Evolutionary conservation across 139 green algal species (phyloP).

Genomic region (Chlorella vulgaris): DNA sequence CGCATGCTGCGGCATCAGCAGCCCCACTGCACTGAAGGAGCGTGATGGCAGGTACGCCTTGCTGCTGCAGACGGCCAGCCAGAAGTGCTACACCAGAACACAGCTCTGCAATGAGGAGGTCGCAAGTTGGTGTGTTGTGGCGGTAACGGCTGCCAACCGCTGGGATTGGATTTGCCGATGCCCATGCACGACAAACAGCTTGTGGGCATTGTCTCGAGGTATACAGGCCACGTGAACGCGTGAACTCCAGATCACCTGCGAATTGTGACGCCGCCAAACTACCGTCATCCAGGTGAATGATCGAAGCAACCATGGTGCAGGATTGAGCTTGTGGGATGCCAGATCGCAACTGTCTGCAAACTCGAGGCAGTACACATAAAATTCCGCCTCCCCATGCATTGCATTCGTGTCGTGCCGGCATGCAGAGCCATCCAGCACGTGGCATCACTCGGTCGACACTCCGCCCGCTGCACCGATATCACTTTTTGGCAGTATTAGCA

Average conservation of each 20-base stretch:
- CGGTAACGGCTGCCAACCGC: not conserved
- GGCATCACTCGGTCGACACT: too few species aligned
- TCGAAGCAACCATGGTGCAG: not conserved
- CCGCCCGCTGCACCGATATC: too few species aligned
- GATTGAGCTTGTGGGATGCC: not conserved
- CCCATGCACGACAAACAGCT: too few species aligned
- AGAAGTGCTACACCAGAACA: not conserved
- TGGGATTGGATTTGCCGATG: too few species aligned
- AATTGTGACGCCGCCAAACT: not conserved
- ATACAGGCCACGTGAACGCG: too few species aligned
- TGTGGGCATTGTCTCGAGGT: too few species aligned
- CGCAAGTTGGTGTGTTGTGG: not conserved
- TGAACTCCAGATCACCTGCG: not conserved
- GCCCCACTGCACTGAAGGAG: constrained; percentile 27
- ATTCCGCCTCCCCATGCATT: too few species aligned
- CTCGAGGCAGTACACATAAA: too few species aligned
- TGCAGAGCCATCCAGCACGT: too few species aligned
- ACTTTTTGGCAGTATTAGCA: too few species aligned
- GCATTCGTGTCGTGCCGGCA: too few species aligned
- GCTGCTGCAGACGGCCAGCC: constrained; percentile 2
- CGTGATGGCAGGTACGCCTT: constrained; percentile 6
- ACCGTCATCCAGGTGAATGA: not conserved
- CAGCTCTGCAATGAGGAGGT: not conserved
- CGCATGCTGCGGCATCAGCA: not conserved
- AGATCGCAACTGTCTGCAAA: too few species aligned